Evolutionary conservation across 2,329 filamentous ascomycete genomes (phyloP).

Genomic region (Sporothrix curviconia): DNA sequence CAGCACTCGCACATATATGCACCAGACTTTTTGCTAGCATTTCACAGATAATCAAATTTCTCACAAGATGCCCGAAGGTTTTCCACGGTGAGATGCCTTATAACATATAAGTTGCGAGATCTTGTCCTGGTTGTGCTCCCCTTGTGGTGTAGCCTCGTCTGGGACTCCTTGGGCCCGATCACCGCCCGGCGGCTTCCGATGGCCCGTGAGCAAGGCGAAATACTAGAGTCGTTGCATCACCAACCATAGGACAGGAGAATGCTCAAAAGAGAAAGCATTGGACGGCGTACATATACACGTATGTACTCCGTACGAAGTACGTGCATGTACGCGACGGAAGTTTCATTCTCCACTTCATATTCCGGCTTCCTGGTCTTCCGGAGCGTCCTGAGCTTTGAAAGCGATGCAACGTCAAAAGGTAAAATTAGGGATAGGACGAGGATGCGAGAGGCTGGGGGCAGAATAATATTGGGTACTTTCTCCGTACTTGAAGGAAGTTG

Average conservation of each 20-base stretch:
- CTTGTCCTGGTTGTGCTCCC: no score
- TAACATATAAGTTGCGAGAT: no score
- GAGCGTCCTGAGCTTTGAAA: background rate
- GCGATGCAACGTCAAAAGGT: background rate
- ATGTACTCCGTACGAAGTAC: no score
- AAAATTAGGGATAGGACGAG: background rate
- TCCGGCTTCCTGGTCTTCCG: conserved; percentile 1
- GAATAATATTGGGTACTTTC: no score
- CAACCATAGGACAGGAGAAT: no score
- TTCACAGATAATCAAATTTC: background rate
- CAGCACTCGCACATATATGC: no score
- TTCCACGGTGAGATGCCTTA: no score
- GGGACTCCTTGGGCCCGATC: background rate
- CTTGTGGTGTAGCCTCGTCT: background rate
- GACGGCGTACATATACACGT: background rate
- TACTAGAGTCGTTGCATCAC: no score
- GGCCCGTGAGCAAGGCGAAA: no score
- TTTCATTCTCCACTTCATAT: background rate
- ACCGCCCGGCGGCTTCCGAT: conserved; percentile 1
- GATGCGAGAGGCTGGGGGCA: background rate
- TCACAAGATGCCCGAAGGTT: background rate
- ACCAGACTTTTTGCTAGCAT: background rate
- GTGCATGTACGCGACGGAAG: background rate
- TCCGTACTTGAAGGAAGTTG: no score
- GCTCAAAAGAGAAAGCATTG: no score